phyloP scores from a whole-genome alignment of 108 stramenopile species.

The Chaetoceros tenuissimus region DNA sequence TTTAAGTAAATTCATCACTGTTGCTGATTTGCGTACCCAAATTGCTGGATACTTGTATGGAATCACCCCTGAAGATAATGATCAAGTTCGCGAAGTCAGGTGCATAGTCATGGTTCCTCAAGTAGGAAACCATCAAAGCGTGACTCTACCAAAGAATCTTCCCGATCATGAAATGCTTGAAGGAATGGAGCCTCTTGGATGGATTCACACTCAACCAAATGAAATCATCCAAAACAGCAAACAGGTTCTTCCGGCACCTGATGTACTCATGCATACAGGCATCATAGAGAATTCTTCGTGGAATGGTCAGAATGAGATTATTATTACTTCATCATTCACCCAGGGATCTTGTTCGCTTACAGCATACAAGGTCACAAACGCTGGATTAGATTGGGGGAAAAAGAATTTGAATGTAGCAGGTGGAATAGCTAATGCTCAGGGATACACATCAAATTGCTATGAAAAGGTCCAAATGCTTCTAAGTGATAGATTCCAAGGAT shows the following conservation, averaged over 20 bases:
- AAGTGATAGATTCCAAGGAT: slow-evolving; percentile 95
- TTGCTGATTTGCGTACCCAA: slow-evolving; percentile 94
- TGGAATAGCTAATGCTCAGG: slow-evolving; percentile 82
- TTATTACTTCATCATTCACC: slow-evolving; percentile 95
- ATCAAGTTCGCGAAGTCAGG: slow-evolving; percentile 94
- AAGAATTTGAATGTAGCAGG: slow-evolving; percentile 85
- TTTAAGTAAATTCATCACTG: slow-evolving; percentile 92
- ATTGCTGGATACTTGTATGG: slow-evolving; percentile 97
- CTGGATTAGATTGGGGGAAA: slow-evolving; percentile 94
- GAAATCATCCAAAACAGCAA: slow-evolving; percentile 91
- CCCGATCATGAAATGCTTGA: slow-evolving; percentile 87
- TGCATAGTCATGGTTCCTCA: slow-evolving; percentile 97
- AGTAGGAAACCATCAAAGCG: slow-evolving; percentile 94
- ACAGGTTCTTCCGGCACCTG: slow-evolving; percentile 85
- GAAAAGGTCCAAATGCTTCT: slow-evolving; percentile 98
- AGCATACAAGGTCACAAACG: slow-evolving; percentile 90
- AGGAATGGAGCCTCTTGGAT: slow-evolving; percentile 96
- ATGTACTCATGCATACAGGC: slow-evolving; percentile 84
- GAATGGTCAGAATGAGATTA: slow-evolving; percentile 88
- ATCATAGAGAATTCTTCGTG: slow-evolving; percentile 87
- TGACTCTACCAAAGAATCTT: slow-evolving; percentile 87
- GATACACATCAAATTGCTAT: slow-evolving; percentile 90
- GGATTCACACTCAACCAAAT: slow-evolving; percentile 99
- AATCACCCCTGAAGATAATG: slow-evolving; percentile 92
- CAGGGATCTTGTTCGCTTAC: slow-evolving; percentile 97